Percentiles rank a stretch among this genome's conserved stretches.
These are phyloP conservation scores for Globisporangium nunn DNA, from an alignment of 352 stramenopile species.

Conservation along the genomic window DNA sequence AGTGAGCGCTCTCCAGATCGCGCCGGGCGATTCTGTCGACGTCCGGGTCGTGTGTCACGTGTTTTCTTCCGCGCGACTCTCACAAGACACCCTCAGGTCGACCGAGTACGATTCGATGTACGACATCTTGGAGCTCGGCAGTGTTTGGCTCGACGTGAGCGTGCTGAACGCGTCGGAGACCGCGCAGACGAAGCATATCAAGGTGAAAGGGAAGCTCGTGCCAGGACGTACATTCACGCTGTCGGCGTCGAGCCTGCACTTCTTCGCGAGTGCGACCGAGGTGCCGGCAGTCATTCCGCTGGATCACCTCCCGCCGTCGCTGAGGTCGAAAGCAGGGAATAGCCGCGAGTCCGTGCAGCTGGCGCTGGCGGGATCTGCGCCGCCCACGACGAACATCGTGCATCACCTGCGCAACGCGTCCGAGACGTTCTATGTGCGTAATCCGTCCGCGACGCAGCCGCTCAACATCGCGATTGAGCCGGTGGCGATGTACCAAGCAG, in stretches of 20 bases:
- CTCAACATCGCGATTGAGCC: slow-evolving; percentile 73
- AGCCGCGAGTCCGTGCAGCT: slow-evolving; percentile 27
- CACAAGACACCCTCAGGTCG: slow-evolving; percentile 31
- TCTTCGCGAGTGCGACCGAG: slow-evolving; percentile 63
- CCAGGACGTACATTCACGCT: slow-evolving; percentile 78
- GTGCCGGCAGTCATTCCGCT: slow-evolving; percentile 38
- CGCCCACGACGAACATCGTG: slow-evolving; percentile 23
- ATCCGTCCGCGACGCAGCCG: slow-evolving; percentile 53
- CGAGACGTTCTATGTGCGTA: slow-evolving; percentile 81
- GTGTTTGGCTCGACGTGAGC: slow-evolving; percentile 57
- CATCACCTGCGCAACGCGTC: slow-evolving; percentile 60
- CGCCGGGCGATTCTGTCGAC: slow-evolving; percentile 76
- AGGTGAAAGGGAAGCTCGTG: slow-evolving; percentile 66
- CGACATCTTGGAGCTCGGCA: slow-evolving; percentile 57
- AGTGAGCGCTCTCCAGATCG: slow-evolving; percentile 51
- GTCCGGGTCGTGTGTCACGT: slow-evolving; percentile 79
- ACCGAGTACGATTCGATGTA: slow-evolving; percentile 23
- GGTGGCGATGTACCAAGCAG: slow-evolving; percentile 52
- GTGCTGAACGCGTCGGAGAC: slow-evolving; percentile 58
- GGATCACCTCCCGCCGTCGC: slow-evolving; percentile 31
- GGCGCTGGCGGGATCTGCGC: slow-evolving; percentile 14
- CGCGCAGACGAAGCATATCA: slow-evolving; percentile 56
- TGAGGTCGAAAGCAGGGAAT: slow-evolving; percentile 34
- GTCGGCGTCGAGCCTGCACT: slow-evolving; percentile 74
- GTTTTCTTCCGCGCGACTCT: slow-evolving; percentile 52